Base-by-base conservation (phyloP, 495 filamentous ascomycete species). In the Aspergillus homomorphus region DNA sequence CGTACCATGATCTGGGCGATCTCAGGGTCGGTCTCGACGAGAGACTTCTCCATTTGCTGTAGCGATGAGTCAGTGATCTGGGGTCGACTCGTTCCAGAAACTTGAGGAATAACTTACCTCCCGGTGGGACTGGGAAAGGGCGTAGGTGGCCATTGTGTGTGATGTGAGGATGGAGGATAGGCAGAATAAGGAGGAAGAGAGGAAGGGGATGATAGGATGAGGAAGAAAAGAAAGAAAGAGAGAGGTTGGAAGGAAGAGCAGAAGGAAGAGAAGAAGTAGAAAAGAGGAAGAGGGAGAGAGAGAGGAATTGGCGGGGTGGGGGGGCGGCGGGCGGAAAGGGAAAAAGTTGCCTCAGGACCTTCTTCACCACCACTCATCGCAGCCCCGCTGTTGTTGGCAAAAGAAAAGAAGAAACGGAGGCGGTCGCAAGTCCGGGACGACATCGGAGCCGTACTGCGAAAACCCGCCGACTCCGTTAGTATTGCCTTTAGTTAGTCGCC, bases 1-100 rank as follows among this genome's bases (percentile, higher is more conserved):
- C 83, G 54, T 80, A 94, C 90, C 92, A 98, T 97, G 70, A 97
- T 94, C 71, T 87, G 82, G 42, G 90, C 89, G 62, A 98, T 87
- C 79, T 97, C 92, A 20, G 92, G 89, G 76, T 98, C 93, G 45
- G 83, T 83, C 53, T 95, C 87, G 60, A 89, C 78, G 64, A 98
- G 84, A 64, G 87, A 82, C 74, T 87, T 87, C 83, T 96, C 86
- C 80, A 98, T 90, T 79, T 97, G 85, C 92, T 96, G 62, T 59
- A 67, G 51, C 45, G 30, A 73, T 79, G 73, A 81, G 81, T 87
- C 77, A 86, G 71, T 72, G 59, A 74, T 67, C 21, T 42, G 28
- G 26, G 7, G 21, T 28, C n/a, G 21, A 12, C 12, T 51, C 38
- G 54, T 33, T 38, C 41, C 26, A 16, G 12, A 53, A 41, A 57